Conservation (phyloP, 306 rosid species). For the Sechiopsis laciniata region DNA sequence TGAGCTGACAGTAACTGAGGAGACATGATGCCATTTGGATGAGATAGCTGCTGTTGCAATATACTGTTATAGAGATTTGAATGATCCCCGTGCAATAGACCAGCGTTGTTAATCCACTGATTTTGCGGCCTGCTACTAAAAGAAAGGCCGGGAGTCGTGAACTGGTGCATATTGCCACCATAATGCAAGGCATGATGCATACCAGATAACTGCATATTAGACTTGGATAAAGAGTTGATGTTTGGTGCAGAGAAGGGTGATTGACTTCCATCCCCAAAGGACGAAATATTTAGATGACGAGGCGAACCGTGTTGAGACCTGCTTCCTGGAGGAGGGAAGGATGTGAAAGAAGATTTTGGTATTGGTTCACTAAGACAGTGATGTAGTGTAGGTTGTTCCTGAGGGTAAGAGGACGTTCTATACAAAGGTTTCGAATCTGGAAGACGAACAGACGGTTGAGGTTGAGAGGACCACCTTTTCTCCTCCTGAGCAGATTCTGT, state of each 20-base stretch:
- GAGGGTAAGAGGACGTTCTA: slow-evolving; percentile 91
- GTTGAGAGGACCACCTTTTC: slow-evolving; percentile 63
- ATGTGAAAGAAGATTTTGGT: slow-evolving; percentile 48
- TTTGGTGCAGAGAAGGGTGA: slow-evolving; percentile 47
- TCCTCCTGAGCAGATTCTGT: slow-evolving; percentile 43
- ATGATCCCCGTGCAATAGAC: slow-evolving; percentile 49
- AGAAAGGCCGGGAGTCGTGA: slow-evolving; percentile 34
- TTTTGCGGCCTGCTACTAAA: slow-evolving; percentile 40
- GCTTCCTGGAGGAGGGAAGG: slow-evolving; percentile 46
- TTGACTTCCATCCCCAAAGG: slow-evolving; percentile 42
- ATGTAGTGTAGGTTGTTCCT: slow-evolving; percentile 65
- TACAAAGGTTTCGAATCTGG: slow-evolving; percentile 53
- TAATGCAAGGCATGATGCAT: slow-evolving; percentile 45
- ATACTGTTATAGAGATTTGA: slow-evolving; percentile 42
- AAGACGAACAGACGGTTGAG: slow-evolving; percentile 43
- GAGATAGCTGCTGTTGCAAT: slow-evolving; percentile 79
- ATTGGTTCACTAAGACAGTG: slow-evolving; percentile 59
- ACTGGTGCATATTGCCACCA: slow-evolving; percentile 55
- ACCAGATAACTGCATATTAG: slow-evolving; percentile 49
- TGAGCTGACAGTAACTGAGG: slow-evolving; percentile 50
- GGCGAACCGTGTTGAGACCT: slow-evolving; percentile 51
- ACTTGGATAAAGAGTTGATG: slow-evolving; percentile 44
- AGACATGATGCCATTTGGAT: slow-evolving; percentile 39
- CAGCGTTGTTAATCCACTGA: slow-evolving; percentile 51
- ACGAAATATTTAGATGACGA: slow-evolving; percentile 43